Evolutionary conservation across 441 rosid species (phyloP).

Genomic region (Daphne laureola): DNA sequence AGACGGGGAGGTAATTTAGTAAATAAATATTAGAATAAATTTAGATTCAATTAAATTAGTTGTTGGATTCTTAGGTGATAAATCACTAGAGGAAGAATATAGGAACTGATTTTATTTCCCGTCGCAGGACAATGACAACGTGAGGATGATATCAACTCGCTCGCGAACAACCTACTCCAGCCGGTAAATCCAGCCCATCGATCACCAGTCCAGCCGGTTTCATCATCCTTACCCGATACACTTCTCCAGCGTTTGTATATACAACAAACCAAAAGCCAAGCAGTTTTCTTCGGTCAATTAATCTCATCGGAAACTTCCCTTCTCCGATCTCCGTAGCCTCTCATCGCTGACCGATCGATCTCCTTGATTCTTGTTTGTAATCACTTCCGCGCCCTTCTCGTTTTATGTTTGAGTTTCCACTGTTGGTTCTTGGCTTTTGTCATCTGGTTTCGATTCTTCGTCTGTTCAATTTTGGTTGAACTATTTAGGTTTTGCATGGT

Average conservation of each 20-base stretch:
- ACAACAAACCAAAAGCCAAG: slow-evolving; percentile 13
- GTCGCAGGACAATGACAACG: neutral
- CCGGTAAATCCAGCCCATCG: slow-evolving; percentile 26
- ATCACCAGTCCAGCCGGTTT: slow-evolving; percentile 32
- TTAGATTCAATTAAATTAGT: no score
- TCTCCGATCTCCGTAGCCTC: slow-evolving; percentile 4
- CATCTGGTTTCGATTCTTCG: no score
- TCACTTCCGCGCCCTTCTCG: no score
- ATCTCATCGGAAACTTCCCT: slow-evolving; percentile 19
- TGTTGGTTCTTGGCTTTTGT: no score
- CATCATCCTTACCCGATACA: slow-evolving; percentile 13
- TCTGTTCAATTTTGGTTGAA: no score
- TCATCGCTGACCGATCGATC: neutral
- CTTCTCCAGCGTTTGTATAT: neutral
- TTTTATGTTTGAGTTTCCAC: no score
- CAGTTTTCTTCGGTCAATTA: slow-evolving; percentile 11
- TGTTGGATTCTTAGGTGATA: no score
- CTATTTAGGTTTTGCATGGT: no score
- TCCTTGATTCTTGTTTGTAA: slow-evolving; percentile 4
- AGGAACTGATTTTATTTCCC: neutral
- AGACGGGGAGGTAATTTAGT: no score
- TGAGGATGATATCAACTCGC: neutral
- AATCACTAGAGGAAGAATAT: no score
- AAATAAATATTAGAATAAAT: no score
- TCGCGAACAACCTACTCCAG: slow-evolving; percentile 19